Evolutionary conservation across 2,329 filamentous ascomycete species (phyloP), one percentile per base, ranked within the genome.

Genomic region (Meredithiella fracta): DNA sequence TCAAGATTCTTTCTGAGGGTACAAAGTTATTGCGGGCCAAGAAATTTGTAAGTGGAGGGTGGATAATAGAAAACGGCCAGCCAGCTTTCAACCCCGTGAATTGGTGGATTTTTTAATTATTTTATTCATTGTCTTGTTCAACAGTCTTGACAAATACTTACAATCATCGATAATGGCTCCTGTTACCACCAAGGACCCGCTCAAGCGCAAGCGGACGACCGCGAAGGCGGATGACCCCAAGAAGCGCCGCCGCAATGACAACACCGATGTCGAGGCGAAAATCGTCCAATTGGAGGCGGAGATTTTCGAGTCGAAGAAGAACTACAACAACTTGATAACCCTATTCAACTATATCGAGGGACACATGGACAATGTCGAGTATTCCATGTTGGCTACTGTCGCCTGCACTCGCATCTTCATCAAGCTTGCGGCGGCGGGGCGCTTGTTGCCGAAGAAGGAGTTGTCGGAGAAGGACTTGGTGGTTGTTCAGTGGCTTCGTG

Each of bases 321-420:
- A 95, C 69, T 94, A 94, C 74, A 94, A 95, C 73, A 88, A 94
- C 65, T 91, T 97, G 64, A 76, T 80, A 6, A 78, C 76, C 9
- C 70, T 97, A 38, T 72, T 94, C 49, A 75, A 75, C 44, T 76
- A 62, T 15, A 67, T 69, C 47, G 80, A 63, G 69, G 80, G 38
- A 66, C 66, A 64, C 52, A 67, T 75, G 2, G 66, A 72, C 20
- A 72, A 76, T 17, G 67, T 72, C 1, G 77, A 83, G 47, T 72
- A 78, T 3, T 74, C 78, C 9, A 72, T 86, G 50, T 70, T 86
- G 34, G 85, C 89, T 0, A 79, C 83, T 0, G 82, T 96, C 20
- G 83, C 90, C 1, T 74, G 96, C 51, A 95, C 89, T 67, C 79
- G 90, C 62, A 80, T 94, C 37, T 96, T 96, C 66, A 79, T 89